Percentiles rank a stretch among this genome's conserved stretches.
Conservation (phyloP, 2,329 filamentous ascomycete genomes). For the Claviceps lovelessii region DNA sequence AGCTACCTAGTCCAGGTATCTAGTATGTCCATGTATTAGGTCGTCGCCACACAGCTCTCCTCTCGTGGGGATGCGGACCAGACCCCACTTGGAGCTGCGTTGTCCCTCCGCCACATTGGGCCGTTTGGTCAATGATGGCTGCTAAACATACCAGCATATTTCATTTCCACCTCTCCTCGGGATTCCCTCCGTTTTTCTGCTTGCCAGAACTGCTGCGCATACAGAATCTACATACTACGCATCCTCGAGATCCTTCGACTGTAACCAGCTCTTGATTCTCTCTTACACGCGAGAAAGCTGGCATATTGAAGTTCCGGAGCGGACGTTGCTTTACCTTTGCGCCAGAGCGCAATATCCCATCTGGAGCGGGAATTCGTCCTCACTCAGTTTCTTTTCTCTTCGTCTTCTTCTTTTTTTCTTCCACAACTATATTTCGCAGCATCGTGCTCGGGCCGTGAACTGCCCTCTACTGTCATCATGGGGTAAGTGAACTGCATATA, state of each 20-base stretch:
- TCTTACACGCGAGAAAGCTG: neutral
- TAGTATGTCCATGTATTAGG: too few species aligned
- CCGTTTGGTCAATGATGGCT: neutral
- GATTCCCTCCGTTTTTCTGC: neutral
- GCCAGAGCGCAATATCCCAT: neutral
- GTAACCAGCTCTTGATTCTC: neutral
- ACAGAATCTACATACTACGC: neutral
- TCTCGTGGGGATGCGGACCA: too few species aligned
- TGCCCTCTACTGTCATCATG: constrained; percentile 11
- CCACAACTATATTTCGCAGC: neutral
- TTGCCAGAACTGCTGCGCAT: neutral
- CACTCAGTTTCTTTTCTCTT: too few species aligned
- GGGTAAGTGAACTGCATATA: constrained; percentile 12
- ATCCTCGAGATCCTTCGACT: neutral
- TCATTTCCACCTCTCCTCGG: neutral
- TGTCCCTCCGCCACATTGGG: too few species aligned
- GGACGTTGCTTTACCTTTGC: neutral
- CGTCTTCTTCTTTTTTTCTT: neutral
- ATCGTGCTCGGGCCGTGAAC: neutral
- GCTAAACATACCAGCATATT: neutral
- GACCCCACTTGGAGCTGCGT: neutral
- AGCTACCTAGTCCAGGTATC: too few species aligned
- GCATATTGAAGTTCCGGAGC: neutral
- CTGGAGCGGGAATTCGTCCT: too few species aligned
- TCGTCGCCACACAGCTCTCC: too few species aligned